Conservation (phyloP, 805 yeast genomes). For the Yamadazyma sp. region DNA sequence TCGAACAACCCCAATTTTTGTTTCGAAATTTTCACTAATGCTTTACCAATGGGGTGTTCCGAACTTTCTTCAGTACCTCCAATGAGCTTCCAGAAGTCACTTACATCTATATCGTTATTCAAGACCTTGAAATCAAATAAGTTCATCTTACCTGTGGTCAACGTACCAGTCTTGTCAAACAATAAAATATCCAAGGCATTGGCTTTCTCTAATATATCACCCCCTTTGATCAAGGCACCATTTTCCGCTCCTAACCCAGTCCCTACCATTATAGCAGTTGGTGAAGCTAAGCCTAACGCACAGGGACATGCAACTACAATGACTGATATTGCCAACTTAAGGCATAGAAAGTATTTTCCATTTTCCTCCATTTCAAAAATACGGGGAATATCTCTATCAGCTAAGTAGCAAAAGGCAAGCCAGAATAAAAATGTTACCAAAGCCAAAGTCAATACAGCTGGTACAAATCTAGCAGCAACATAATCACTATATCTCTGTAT, state of each 20-base stretch:
- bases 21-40: constrained; percentile 48
- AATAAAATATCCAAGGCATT: constrained; percentile 61
- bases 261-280: constrained; percentile 98
- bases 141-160: constrained; percentile 80
- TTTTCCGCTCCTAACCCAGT: constrained; percentile 92
- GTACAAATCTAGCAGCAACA: constrained; percentile 83
- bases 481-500: constrained; percentile 86
- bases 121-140: constrained; percentile 19
- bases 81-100: constrained; percentile 51
- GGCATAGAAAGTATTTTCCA: constrained; percentile 62
- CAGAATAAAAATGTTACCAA: constrained; percentile 54
- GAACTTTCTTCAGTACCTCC: constrained; percentile 63
- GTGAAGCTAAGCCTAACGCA: constrained; percentile 95
- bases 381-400: constrained; percentile 36
- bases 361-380: constrained; percentile 44
- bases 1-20: constrained; percentile 25
- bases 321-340: constrained; percentile 84
- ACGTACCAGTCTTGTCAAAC: constrained; percentile 95
- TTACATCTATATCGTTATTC: constrained; percentile 2
- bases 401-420: constrained; percentile 29
- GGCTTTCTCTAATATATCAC: constrained; percentile 78
- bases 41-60: constrained; percentile 87
- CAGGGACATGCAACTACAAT: constrained; percentile 99
- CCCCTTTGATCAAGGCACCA: constrained; percentile 92
- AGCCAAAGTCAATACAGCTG: constrained; percentile 62